These are phyloP conservation scores for Magnaporthiopsis rhizophila DNA, from an alignment of 2,329 filamentous ascomycete species.

Conservation along the genomic window DNA sequence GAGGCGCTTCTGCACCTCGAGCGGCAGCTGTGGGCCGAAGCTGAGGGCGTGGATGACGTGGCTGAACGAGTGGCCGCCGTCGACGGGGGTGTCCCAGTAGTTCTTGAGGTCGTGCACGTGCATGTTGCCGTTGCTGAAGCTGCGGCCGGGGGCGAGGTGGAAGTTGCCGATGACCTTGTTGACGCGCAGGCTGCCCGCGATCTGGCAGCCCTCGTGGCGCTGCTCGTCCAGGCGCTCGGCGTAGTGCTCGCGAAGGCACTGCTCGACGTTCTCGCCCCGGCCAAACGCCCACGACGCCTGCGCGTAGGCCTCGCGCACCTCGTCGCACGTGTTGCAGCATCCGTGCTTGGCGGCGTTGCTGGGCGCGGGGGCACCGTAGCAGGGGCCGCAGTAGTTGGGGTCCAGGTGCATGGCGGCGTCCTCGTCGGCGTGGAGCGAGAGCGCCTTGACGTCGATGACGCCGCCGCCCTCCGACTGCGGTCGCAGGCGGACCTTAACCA, in stretches of 20 bases:
- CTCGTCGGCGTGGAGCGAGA: constrained; percentile 63
- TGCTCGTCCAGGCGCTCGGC: constrained; percentile 80
- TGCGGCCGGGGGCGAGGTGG: constrained; percentile 92
- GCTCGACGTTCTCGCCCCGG: constrained; percentile 83
- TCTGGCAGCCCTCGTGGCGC: constrained; percentile 84
- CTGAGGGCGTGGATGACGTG: constrained; percentile 83
- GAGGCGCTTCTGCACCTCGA: constrained; percentile 55
- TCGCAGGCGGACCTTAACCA: constrained; percentile 80
- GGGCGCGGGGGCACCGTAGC: constrained; percentile 78
- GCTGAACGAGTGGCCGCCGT: constrained; percentile 73
- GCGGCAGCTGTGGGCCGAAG: constrained; percentile 86
- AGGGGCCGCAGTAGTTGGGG: constrained; percentile 86
- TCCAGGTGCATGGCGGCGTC: constrained; percentile 71
- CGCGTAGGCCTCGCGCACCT: constrained; percentile 92
- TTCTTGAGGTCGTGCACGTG: constrained; percentile 97
- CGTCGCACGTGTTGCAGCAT: constrained; percentile 95
- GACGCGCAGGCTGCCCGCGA: constrained; percentile 84
- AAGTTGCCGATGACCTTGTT: constrained; percentile 99
- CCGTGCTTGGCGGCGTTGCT: constrained; percentile 65
- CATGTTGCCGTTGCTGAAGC: constrained; percentile 93
- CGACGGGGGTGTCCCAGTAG: constrained; percentile 70
- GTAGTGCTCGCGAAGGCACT: constrained; percentile 93
- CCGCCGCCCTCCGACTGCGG: constrained; percentile 65
- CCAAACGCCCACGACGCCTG: constrained; percentile 89
- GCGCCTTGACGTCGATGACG: constrained; percentile 61